Evolutionary conservation across 225 moss, liverwort and hornwort genomes (phyloP).

Genomic region (Lunularia cruciata): DNA sequence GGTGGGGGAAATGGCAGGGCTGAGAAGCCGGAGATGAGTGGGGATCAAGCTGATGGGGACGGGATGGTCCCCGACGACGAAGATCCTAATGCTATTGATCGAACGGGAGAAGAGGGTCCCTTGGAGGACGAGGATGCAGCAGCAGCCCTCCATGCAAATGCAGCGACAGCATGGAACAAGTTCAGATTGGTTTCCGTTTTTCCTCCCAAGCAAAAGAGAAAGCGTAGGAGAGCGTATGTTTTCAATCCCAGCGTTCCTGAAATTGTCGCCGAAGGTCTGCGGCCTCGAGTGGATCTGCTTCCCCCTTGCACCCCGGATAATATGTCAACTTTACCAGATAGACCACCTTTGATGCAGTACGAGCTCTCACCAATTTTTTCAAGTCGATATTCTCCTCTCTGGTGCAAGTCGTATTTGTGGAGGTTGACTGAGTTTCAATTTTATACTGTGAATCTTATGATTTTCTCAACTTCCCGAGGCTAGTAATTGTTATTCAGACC

Average conservation of each 20-base stretch:
- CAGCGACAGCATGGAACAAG: conserved; percentile 10
- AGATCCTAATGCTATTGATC: neutral
- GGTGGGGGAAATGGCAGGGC: conserved; percentile 5
- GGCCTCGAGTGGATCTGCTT: conserved; percentile 9
- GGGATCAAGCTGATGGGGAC: conserved; percentile 7
- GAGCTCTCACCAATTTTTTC: neutral
- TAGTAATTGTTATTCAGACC: too few relatives aligned
- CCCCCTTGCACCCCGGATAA: conserved; percentile 10
- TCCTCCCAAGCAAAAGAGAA: conserved; percentile 9
- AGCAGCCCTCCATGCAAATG: too few relatives aligned
- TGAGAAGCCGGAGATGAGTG: conserved; percentile 8
- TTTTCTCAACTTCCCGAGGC: too few relatives aligned
- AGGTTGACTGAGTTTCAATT: too few relatives aligned
- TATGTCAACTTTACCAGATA: conserved; percentile 8
- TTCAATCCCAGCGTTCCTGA: conserved; percentile 21
- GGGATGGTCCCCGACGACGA: neutral
- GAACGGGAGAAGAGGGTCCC: neutral
- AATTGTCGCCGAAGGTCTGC: conserved; percentile 13
- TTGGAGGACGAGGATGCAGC: conserved; percentile 12
- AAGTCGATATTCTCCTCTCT: too few relatives aligned
- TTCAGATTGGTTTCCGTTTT: conserved; percentile 5
- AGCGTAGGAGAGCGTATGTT: conserved; percentile 11
- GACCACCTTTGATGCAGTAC: conserved; percentile 14
- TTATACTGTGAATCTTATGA: too few relatives aligned
- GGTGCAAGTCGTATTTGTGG: too few relatives aligned